Percentiles rank a stretch among this genome's conserved stretches.
Conservation (phyloP, 108 stramenopile genomes). For the Skeletonema grethae region DNA sequence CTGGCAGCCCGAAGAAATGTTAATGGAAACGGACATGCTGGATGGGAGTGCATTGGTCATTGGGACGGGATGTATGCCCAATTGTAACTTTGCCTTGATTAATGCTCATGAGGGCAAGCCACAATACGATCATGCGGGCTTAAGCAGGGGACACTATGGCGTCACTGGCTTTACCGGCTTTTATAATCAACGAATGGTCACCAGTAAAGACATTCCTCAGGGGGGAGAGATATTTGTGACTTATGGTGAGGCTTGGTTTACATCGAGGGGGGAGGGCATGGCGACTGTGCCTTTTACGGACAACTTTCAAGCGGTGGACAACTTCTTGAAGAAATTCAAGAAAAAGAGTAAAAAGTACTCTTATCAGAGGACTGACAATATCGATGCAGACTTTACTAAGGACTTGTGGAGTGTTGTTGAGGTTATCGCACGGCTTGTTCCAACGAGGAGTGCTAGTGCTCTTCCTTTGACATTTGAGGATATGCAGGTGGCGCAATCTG, state of each 20-base stretch:
- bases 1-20: slow-evolving; percentile 22
- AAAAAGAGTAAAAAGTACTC: slow-evolving; percentile 14
- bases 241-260: slow-evolving; percentile 54
- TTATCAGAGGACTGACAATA: slow-evolving; percentile 4
- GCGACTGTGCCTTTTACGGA: slow-evolving; percentile 25
- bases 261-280: slow-evolving; percentile 13
- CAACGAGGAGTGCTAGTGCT: slow-evolving; percentile 30
- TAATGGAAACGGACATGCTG: slow-evolving; percentile 36
- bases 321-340: slow-evolving; percentile 31
- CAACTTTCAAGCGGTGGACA: slow-evolving; percentile 31
- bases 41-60: slow-evolving; percentile 31
- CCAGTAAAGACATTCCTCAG: slow-evolving; percentile 18
- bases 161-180: slow-evolving; percentile 44
- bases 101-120: slow-evolving; percentile 47
- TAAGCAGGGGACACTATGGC: slow-evolving; percentile 37
- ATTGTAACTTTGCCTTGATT: slow-evolving; percentile 48
- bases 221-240: slow-evolving; percentile 56
- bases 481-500: slow-evolving; percentile 22
- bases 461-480: slow-evolving; percentile 43
- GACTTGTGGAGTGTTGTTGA: slow-evolving; percentile 43
- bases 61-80: slow-evolving; percentile 53
- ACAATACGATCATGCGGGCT: slow-evolving; percentile 38
- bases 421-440: not conserved
- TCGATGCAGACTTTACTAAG: slow-evolving; percentile 35
- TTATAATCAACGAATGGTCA: slow-evolving; percentile 46